Evolutionary conservation across 1,139 yeast genomes (phyloP).

Genomic region (Hansenula sp.): DNA sequence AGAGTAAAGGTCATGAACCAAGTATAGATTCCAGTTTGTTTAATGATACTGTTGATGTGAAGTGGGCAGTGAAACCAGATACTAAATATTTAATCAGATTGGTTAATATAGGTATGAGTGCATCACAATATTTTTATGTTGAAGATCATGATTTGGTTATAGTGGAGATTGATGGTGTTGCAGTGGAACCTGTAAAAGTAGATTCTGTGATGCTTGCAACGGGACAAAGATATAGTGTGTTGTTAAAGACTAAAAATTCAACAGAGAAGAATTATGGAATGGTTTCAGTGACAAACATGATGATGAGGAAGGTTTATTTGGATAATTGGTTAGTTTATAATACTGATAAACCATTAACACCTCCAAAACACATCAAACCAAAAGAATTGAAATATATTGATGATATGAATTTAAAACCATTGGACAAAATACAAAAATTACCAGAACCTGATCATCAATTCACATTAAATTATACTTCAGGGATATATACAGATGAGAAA

Average conservation of each 20-base stretch:
- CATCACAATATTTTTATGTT: constrained; percentile 47
- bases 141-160: constrained; percentile 52
- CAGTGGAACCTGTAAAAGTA: constrained; percentile 51
- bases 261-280: constrained; percentile 26
- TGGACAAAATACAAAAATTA: constrained; percentile 28
- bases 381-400: constrained; percentile 25
- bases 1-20: constrained; percentile 53
- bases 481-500: constrained; percentile 35
- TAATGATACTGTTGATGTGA: constrained; percentile 43
- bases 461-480: constrained; percentile 44
- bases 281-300: constrained; percentile 33
- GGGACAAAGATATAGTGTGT: constrained; percentile 71
- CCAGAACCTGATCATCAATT: constrained; percentile 46
- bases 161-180: constrained; percentile 71
- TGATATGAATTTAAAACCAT: constrained; percentile 40
- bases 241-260: constrained; percentile 39
- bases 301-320: constrained; percentile 31
- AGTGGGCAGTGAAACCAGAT: constrained; percentile 43
- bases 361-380: constrained; percentile 10
- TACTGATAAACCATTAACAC: constrained; percentile 1
- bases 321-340: constrained; percentile 37
- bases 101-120: constrained; percentile 52
- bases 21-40: constrained; percentile 45
- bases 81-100: constrained; percentile 47
- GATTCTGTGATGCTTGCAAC: constrained; percentile 58